Conservation (phyloP, 2,329 filamentous ascomycete genomes). For the Ophiostoma perfectum region DNA sequence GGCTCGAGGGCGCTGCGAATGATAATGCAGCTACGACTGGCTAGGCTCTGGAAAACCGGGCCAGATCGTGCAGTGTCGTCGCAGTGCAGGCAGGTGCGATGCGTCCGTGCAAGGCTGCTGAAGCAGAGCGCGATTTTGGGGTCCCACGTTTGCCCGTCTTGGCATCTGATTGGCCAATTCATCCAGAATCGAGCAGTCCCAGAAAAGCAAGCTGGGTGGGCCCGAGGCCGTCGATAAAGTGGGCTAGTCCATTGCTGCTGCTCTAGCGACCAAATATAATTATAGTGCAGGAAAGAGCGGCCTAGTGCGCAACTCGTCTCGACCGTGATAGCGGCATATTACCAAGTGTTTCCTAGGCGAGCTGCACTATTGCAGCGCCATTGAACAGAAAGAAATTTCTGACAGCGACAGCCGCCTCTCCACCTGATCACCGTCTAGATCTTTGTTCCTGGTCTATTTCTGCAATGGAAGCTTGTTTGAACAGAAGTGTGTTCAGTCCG, state of each 20-base stretch:
- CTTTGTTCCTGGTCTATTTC: constrained; percentile 8
- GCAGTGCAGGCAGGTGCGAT: neutral
- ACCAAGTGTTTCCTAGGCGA: neutral
- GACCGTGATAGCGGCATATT: too few species aligned
- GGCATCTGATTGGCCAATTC: constrained; percentile 21
- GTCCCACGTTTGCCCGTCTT: constrained; percentile 14
- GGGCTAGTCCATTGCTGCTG: neutral
- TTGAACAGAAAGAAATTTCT: constrained; percentile 10
- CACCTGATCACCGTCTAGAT: constrained; percentile 7
- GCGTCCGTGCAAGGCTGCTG: constrained; percentile 15
- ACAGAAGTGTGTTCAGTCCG: neutral
- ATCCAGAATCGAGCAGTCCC: neutral
- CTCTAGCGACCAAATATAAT: neutral
- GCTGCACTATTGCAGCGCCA: constrained; percentile 1
- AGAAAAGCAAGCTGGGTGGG: neutral
- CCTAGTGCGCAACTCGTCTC: too few species aligned
- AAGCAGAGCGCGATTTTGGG: constrained; percentile 18
- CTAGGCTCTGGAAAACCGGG: neutral
- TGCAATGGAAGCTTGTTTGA: constrained; percentile 7
- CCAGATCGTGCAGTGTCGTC: neutral
- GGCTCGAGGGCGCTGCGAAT: neutral
- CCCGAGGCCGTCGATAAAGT: neutral
- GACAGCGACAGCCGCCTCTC: constrained; percentile 6
- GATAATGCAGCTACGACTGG: neutral
- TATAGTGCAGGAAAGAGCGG: too few species aligned